Evolutionary conservation across 1,284 basidiomycete species (phyloP), one percentile per base, ranked within the genome.

Genomic region (Tilletia walkeri): DNA sequence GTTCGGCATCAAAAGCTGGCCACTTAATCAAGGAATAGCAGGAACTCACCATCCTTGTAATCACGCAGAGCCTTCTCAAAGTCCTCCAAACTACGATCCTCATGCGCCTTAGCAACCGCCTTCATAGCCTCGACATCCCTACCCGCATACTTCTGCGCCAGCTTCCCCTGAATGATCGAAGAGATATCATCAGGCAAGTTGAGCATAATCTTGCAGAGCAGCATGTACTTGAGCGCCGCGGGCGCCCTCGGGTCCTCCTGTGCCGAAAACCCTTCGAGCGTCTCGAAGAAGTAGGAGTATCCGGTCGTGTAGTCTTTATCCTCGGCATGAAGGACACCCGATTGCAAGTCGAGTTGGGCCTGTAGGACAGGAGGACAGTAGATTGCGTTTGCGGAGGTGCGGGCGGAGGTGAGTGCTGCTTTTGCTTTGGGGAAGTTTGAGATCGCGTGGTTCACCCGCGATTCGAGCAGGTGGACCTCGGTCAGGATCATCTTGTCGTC

Each of bases 401-500:
- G 88, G 0, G 95, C 91, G 0, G 93, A 94, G 0, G 94, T 97
- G 34, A 97, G 86, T 0, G 93, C 91, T 4, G 95, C 92, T 87
- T 97, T 98, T n/a, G 95, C 89, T 82, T 97, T 95, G 6, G 93
- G 88, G 69, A 94, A 86, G 84, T 98, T 98, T n/a, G 91, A 90
- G 70, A 94, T 90, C 0, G 92, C 93, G 72, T 94, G 89, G 79
- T 95, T 93, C 2, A 95, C 93, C 66, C 93, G 87, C 71, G 91
- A 93, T 85, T 99, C 95, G 39, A 98, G 88, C 7, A 98, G 87
- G 80, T 96, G 94, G 0, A 98, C 95, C 84, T 99, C 95, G 1
- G 95, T 97, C 30, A 99, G 87, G 76, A 98, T 92, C 89, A 96
- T 92, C 87, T 98, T 99, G 87, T 98, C 95, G 84, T 99, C 95